Base-by-base conservation (phyloP, 805 yeast species). In the Metschnikowia amazonensis region DNA sequence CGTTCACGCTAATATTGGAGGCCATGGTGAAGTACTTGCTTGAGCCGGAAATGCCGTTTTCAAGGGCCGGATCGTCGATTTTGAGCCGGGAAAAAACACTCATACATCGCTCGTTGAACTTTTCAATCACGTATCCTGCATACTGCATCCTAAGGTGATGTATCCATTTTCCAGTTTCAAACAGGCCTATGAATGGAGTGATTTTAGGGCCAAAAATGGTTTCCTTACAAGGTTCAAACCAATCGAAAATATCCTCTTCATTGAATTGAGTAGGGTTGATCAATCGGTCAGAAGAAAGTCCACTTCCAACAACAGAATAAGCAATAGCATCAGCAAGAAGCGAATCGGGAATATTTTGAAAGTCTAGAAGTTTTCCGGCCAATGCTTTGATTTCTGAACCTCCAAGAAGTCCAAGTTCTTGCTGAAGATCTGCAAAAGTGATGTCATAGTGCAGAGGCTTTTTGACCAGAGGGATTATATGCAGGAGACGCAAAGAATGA, bases 11-110 rank as follows among this genome's bases (percentile, higher is more conserved):
- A 7, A 54, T 18, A 1, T 35, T 35, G n/a, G 55, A 44, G 11
- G 64, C 46, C 24, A 49, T 41, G 30, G 49, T 35, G 32, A 62
- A 60, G 48, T 69, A 67, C 47, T 67, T 68, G 44, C 74, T 68
- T 10, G 49, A 24, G 21, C 58, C 55, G 6, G 44, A 43, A 20
- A 54, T 47, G 6, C 56, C 57, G 8, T 48, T 42, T 14, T 50
- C 53, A 2, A 32, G 14, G 4, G 45, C 31, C 0, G 56, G 54
- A 11, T 54, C 56, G 1, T 30, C 38, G 18, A 52, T 47, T 13
- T 46, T 48, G 27, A 52, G 51, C 17, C 58, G 45, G 6, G 34
- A 44, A 13, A 54, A 33, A 9, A 47, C 48, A 8, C 25, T 25
- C 2, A 10, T 3, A 6, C 40, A 43, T 11, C 46, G 35, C 1